Evolutionary conservation across 805 yeast species (phyloP).

Genomic region (Starmera quercuum): DNA sequence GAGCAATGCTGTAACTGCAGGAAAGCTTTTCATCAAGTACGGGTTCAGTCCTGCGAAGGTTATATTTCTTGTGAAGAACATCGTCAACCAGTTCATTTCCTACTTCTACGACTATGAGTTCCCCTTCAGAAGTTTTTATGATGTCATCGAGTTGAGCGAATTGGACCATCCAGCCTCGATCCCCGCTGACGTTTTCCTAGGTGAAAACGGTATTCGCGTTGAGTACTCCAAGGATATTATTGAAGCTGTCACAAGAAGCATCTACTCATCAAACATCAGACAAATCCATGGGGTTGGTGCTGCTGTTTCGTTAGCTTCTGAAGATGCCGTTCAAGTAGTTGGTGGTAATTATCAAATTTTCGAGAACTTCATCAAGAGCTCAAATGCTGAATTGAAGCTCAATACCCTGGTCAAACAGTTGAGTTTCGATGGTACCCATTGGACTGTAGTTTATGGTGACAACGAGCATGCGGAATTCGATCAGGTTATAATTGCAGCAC

Average conservation of each 20-base stretch:
- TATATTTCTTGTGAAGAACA: background rate
- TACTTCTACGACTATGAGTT: background rate
- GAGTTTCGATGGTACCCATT: conserved; percentile 1
- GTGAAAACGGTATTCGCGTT: conserved; percentile 15
- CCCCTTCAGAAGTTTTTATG: background rate
- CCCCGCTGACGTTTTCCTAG: conserved; percentile 21
- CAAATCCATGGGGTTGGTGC: conserved; percentile 38
- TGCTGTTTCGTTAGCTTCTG: conserved; percentile 31
- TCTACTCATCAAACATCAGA: conserved; percentile 33
- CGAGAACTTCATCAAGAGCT: conserved; percentile 26
- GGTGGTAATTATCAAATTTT: conserved; percentile 42
- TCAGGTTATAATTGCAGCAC: conserved; percentile 38
- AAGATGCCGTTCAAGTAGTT: conserved; percentile 23
- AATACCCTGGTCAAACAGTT: conserved; percentile 22
- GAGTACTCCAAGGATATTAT: conserved; percentile 23
- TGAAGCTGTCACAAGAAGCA: conserved; percentile 35
- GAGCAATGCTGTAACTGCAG: conserved; percentile 1
- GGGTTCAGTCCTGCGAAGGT: conserved; percentile 18
- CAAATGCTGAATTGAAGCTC: conserved; percentile 25
- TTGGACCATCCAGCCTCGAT: conserved; percentile 17
- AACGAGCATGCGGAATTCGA: conserved; percentile 23
- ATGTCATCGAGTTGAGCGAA: conserved; percentile 10
- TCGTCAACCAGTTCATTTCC: background rate
- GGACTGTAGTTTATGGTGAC: conserved; percentile 8
- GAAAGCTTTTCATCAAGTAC: conserved; percentile 22